Evolutionary conservation across 1,284 basidiomycete genomes (phyloP), one percentile per base, ranked within the genome.

Genomic region (Pseudozyma pruni): DNA sequence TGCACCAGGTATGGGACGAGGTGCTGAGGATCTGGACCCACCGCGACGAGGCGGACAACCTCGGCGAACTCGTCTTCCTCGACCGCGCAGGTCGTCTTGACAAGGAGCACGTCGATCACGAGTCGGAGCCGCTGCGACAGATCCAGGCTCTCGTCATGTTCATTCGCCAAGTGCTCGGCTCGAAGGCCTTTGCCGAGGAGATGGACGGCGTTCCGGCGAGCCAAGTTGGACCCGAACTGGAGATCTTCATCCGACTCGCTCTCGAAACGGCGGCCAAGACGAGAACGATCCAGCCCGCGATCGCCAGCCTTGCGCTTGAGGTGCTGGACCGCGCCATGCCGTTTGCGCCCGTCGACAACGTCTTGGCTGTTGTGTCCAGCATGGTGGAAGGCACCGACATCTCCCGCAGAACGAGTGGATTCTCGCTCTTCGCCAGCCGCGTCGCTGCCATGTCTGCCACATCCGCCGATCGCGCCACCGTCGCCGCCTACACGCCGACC

Each of bases 61-160:
- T 73, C 22, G 62, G 62, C 39, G 63, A 69, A 25, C 48, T 61
- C 10, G 50, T 72, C n/a, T 79, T 79, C 68, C 68, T 81, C 31
- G 77, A 76, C 50, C 61, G 66, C 17, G 61, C 72, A 13, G 60
- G 59, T 9, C 45, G 60, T 33, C 55, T 75, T 4, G 61, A 70
- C 48, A 66, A 63, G 51, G 79, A 79, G 54, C 76, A 79, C 49
- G 61, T 75, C 42, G 76, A 78, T 22, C 62, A 67, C 40, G 75
- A 75, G 19, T 34, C 61, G n/a, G 71, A 75, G 43, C 70, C 78
- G 9, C 22, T 57, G 38, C 66, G 69, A 35, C 75, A 76, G 46
- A 60, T 75, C 1, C 72, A 63, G 34, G 68, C 78, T 38, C 76
- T 79, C 17, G 54, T 79, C 25, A 35, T 61, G 39, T 67, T 79